Base-by-base conservation (phyloP, 192 early-diverging fungal genomes). In the Umbelopsis ramanniana region DNA sequence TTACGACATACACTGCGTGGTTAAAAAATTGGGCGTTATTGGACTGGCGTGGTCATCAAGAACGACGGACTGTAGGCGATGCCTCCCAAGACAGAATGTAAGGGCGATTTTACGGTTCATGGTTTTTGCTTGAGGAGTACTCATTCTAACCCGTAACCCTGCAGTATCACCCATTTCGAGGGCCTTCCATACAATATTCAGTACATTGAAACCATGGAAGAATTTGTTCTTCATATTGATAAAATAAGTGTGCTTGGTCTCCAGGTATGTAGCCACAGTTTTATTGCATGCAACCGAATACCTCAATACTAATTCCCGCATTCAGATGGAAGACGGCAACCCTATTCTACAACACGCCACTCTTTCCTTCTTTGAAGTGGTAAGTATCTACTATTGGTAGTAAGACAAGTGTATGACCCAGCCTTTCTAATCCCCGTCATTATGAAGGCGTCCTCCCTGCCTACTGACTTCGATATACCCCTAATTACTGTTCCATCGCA, bases 291-390 rank as follows among this genome's bases (percentile, higher is more conserved):
- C 47, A n/a, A 48, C 47, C 2, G 47, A 19, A 68, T 46, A 40
- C 38, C 38, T 40, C 38, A 43, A 43, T 43, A 11, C 45, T 46
- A 12, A 45, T 70, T 55, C 3, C 12, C 6, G 48, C 47, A 11
- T 14, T 45, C 10, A 77, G 46, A 33, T 72, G 23, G 84, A 83
- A 50, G n/a, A 75, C 2, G 79, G 85, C 46, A 68, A 85, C 72
- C 40, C 81, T 6, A 47, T 75, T 46, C 53, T 85, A 6, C 83
- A 85, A 46, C 83, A 87, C 50, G 83, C 77, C 2, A 72, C 78
- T 1, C 75, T 87, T n/a, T 83, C 82, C 8, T 84, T 82, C 40
- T 82, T 80, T 69, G 86, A 87, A 55, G 47, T 79, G 14, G 68
- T 81, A 46, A 23, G 46, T 43, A 21, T 14, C 6, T 4, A 29